These are phyloP conservation scores for Pythium oligandrum DNA, from an alignment of 352 stramenopile genomes.

Conservation along the genomic window DNA sequence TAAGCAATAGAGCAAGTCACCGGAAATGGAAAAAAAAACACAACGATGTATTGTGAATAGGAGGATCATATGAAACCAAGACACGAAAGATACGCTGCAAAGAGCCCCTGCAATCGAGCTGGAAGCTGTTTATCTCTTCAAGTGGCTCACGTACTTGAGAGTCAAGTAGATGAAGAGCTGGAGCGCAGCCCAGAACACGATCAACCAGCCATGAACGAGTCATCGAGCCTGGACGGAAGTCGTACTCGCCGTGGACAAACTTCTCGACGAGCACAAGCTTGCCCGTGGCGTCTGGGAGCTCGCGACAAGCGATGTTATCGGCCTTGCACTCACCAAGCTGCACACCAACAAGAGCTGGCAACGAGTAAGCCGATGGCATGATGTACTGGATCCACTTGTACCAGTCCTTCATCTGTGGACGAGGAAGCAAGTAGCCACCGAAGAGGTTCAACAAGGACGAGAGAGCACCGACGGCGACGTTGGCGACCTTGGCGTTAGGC, in stretches of 20 bases:
- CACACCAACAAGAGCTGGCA: slow-evolving; percentile 30
- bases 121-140: slow-evolving; percentile 72
- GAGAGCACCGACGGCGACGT: slow-evolving; percentile 60
- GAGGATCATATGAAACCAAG: too few relatives aligned
- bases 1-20: too few relatives aligned
- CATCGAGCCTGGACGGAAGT: slow-evolving; percentile 43
- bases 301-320: slow-evolving; percentile 15
- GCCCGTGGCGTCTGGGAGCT: slow-evolving; percentile 10
- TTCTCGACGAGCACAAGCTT: slow-evolving; percentile 17
- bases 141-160: slow-evolving; percentile 63
- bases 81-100: too few relatives aligned
- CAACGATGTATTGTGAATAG: too few relatives aligned
- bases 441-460: slow-evolving; percentile 73
- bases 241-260: slow-evolving; percentile 42
- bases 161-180: slow-evolving; percentile 57
- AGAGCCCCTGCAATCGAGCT: too few relatives aligned
- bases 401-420: slow-evolving; percentile 40
- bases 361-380: slow-evolving; percentile 53
- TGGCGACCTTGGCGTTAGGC: slow-evolving; percentile 73
- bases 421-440: slow-evolving; percentile 45
- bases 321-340: slow-evolving; percentile 35
- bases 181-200: slow-evolving; percentile 53
- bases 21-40: too few relatives aligned
- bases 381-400: slow-evolving; percentile 75
- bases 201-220: slow-evolving; percentile 38